A percentile compares a stretch with the other conserved stretches of the same genome.
phyloP scores from a whole-genome alignment of 805 yeast genomes.

The Kodamaea leandrae region DNA sequence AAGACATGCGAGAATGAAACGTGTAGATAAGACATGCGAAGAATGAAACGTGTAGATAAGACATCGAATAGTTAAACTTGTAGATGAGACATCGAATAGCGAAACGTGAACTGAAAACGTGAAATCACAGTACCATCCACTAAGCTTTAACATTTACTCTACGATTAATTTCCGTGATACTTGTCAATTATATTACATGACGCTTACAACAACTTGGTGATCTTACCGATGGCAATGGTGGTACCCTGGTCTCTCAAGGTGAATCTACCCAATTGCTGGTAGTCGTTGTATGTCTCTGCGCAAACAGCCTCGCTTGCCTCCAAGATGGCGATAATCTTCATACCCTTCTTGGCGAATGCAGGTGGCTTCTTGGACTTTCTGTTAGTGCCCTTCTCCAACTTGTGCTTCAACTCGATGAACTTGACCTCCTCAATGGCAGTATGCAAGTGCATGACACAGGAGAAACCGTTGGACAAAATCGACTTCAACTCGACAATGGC shows the following conservation, averaged over 20 bases:
- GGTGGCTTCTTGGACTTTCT: constrained; percentile 96
- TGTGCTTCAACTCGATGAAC: constrained; percentile 79
- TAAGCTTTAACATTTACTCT: neutral
- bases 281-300: constrained; percentile 86
- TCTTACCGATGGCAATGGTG: constrained; percentile 97
- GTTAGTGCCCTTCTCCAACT: constrained; percentile 94
- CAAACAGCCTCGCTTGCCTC: constrained; percentile 87
- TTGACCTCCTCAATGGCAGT: constrained; percentile 96
- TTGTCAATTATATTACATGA: constrained; percentile 2
- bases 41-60: neutral
- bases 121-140: too few species aligned
- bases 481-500: constrained; percentile 96
- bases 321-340: constrained; percentile 92
- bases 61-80: too few species aligned
- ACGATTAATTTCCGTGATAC: neutral
- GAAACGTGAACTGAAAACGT: neutral
- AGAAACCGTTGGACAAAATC: constrained; percentile 89
- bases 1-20: too few species aligned
- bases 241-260: constrained; percentile 98
- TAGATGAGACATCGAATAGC: neutral
- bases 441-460: constrained; percentile 98
- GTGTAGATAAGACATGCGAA: neutral
- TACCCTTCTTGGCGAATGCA: constrained; percentile 97
- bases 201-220: constrained; percentile 75
- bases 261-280: constrained; percentile 96